Evolutionary conservation across 768 basidiomycete genomes (phyloP).

Genomic region (Trametes cingulata): DNA sequence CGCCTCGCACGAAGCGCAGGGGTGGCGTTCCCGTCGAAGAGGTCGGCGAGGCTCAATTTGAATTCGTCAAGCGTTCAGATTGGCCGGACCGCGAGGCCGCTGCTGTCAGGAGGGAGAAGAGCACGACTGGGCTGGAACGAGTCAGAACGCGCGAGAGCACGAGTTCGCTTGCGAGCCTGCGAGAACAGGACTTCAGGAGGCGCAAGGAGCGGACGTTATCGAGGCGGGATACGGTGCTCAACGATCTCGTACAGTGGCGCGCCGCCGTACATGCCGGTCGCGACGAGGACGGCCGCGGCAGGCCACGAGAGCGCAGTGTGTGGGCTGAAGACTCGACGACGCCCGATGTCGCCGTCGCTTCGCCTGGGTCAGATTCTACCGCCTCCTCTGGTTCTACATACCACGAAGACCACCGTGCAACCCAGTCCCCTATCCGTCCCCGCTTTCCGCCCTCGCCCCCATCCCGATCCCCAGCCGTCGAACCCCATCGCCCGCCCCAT

Average conservation of each 20-base stretch:
- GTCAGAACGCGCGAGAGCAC: slow-evolving; percentile 52
- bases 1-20: slow-evolving; percentile 33
- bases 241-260: slow-evolving; percentile 58
- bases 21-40: slow-evolving; percentile 45
- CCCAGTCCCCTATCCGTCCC: slow-evolving; percentile 33
- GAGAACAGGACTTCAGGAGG: slow-evolving; percentile 25
- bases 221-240: slow-evolving; percentile 44
- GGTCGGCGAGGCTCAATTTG: slow-evolving; percentile 68
- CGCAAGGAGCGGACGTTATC: slow-evolving; percentile 40
- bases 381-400: slow-evolving; percentile 26
- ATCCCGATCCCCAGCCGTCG: slow-evolving; percentile 31
- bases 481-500: background rate
- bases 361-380: slow-evolving; percentile 30
- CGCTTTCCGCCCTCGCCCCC: slow-evolving; percentile 44
- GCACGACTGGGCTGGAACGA: slow-evolving; percentile 58
- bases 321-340: slow-evolving; percentile 39
- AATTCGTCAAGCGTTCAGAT: slow-evolving; percentile 83
- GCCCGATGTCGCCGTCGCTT: slow-evolving; percentile 33
- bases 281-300: slow-evolving; percentile 52
- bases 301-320: slow-evolving; percentile 56
- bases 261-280: slow-evolving; percentile 47
- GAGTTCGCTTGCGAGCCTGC: slow-evolving; percentile 23
- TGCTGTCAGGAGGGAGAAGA: slow-evolving; percentile 68
- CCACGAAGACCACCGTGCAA: slow-evolving; percentile 31
- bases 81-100: slow-evolving; percentile 82